Percentiles rank a stretch among this genome's conserved stretches.
phyloP scores from a whole-genome alignment of 1,284 basidiomycete genomes.

The Ustilago esculenta region DNA sequence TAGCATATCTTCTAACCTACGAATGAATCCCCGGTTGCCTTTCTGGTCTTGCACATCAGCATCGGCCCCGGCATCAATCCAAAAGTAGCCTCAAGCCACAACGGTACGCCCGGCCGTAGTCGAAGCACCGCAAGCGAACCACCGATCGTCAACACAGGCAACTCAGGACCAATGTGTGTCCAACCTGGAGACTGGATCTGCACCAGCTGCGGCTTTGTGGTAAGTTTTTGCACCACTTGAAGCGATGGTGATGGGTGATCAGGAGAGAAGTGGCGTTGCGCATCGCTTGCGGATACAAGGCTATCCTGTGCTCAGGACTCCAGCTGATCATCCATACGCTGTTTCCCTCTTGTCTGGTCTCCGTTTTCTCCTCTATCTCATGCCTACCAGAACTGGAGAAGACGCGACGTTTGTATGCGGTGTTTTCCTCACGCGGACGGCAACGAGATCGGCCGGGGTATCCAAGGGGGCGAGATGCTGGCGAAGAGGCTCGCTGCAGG shows the following conservation, averaged over 20 bases:
- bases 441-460: conserved; percentile 44
- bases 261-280: background rate
- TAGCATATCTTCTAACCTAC: no score
- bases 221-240: no score
- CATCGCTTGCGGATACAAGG: background rate
- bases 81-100: conserved; percentile 22
- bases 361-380: no score
- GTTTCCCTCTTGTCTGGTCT: no score
- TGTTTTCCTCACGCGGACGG: conserved; percentile 74
- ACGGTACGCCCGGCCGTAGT: conserved; percentile 11
- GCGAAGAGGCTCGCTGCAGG: conserved; percentile 41
- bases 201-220: conserved; percentile 72
- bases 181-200: conserved; percentile 93
- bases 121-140: conserved; percentile 36
- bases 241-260: no score
- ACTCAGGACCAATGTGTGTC: conserved; percentile 82
- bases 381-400: conserved; percentile 79
- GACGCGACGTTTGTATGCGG: conserved; percentile 86
- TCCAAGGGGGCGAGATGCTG: conserved; percentile 37
- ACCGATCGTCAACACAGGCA: conserved; percentile 81
- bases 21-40: no score
- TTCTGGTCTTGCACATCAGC: conserved; percentile 4
- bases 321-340: background rate
- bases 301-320: no score
- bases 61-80: conserved; percentile 60